Evolutionary conservation across 176 grass and related monocot species (phyloP).

Genomic region (Puya raimondii): DNA sequence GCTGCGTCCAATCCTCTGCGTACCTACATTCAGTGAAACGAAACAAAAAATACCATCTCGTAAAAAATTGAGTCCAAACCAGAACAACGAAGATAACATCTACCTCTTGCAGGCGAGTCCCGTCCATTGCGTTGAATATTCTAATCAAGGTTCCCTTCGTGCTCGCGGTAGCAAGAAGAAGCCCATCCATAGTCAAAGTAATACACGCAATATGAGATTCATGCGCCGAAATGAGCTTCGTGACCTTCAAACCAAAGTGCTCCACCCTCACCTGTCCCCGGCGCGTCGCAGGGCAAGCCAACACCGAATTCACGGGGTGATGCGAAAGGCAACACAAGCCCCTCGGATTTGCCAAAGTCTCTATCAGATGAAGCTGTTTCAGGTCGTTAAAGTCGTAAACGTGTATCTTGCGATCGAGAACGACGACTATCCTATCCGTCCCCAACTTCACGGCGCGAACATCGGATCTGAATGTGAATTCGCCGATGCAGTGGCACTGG

Average conservation of each 20-base stretch:
- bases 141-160: constrained; percentile 67
- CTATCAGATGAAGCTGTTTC: constrained; percentile 22
- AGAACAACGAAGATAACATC: neutral
- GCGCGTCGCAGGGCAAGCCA: constrained; percentile 19
- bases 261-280: constrained; percentile 47
- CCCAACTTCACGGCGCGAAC: constrained; percentile 25
- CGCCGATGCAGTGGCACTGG: neutral
- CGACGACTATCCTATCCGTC: constrained; percentile 25
- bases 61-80: too few relatives aligned
- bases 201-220: constrained; percentile 46
- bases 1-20: constrained; percentile 63
- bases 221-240: constrained; percentile 49
- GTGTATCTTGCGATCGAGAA: constrained; percentile 29
- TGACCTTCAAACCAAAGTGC: constrained; percentile 23
- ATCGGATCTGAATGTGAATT: constrained; percentile 8
- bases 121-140: constrained; percentile 40
- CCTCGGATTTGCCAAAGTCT: constrained; percentile 23
- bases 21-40: constrained; percentile 32
- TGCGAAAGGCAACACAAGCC: constrained; percentile 38
- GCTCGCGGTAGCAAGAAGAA: constrained; percentile 59
- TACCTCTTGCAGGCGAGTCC: constrained; percentile 69
- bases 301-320: constrained; percentile 20
- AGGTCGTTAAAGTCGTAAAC: constrained; percentile 26
- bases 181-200: constrained; percentile 46
- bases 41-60: neutral